Conservation (phyloP, 2,329 filamentous ascomycete species). For the Aspergillus sp. region DNA sequence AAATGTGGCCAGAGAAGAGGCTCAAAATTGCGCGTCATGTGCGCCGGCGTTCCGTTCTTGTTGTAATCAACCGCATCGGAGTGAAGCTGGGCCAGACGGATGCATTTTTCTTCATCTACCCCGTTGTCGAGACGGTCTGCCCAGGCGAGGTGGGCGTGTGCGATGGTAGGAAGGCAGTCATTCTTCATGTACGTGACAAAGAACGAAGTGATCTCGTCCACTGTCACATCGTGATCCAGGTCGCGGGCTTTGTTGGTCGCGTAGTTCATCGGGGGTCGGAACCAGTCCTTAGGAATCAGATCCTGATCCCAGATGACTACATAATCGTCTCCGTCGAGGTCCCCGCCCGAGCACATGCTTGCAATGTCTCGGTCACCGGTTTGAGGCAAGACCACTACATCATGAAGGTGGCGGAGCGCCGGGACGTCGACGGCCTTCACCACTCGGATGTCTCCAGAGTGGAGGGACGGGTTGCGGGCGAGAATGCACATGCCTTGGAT, state of each 20-base stretch:
- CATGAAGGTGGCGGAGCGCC: constrained; percentile 70
- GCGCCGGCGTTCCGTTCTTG: constrained; percentile 79
- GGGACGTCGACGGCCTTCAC: constrained; percentile 78
- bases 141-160: constrained; percentile 74
- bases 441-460: constrained; percentile 86
- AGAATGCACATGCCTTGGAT: constrained; percentile 78
- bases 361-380: constrained; percentile 80
- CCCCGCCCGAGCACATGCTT: constrained; percentile 94
- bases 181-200: constrained; percentile 94
- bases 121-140: constrained; percentile 65
- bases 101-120: constrained; percentile 67
- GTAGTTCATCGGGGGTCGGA: constrained; percentile 77
- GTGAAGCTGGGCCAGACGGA: constrained; percentile 75
- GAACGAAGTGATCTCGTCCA: constrained; percentile 75
- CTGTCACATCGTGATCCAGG: constrained; percentile 62
- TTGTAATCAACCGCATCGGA: constrained; percentile 92
- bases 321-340: constrained; percentile 94
- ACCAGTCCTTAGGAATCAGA: constrained; percentile 69
- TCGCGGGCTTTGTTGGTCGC: constrained; percentile 56
- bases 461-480: constrained; percentile 88
- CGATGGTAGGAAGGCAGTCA: constrained; percentile 76
- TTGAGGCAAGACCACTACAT: constrained; percentile 85
- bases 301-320: constrained; percentile 86
- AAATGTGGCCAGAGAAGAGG: constrained; percentile 77
- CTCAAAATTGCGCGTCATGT: constrained; percentile 61